A percentile compares a stretch with the other conserved stretches of the same genome.
These are phyloP conservation scores for Lolium perenne DNA, from an alignment of 176 grass and related monocot genomes.

Conservation along the genomic window DNA sequence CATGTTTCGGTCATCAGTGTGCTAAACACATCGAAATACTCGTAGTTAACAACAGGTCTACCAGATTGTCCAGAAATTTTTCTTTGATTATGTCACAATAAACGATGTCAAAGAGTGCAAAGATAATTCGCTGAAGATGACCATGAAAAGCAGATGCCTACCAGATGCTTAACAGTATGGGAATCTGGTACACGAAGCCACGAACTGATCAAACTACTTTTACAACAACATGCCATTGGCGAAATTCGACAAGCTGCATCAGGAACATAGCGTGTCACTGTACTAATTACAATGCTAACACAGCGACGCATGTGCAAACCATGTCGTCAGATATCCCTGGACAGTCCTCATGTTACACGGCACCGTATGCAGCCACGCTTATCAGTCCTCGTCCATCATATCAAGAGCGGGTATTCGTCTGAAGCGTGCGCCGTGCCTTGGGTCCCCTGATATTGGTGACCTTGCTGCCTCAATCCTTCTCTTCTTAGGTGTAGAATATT, in stretches of 20 bases:
- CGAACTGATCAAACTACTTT: neutral
- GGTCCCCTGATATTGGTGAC: constrained; percentile 29
- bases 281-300: neutral
- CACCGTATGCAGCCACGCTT: neutral
- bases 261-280: neutral
- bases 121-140: neutral
- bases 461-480: constrained; percentile 55
- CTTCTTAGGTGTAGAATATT: constrained; percentile 61
- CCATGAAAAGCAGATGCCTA: neutral
- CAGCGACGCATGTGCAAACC: neutral
- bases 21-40: too few relatives aligned
- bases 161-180: neutral
- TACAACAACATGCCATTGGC: constrained; percentile 11
- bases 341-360: constrained; percentile 41
- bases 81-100: neutral
- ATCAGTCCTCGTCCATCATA: constrained; percentile 64
- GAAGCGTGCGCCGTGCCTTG: constrained; percentile 56
- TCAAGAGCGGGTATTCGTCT: constrained; percentile 78
- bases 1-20: too few relatives aligned
- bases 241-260: neutral
- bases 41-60: too few relatives aligned
- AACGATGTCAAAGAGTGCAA: neutral
- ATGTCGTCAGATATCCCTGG: neutral
- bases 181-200: neutral
- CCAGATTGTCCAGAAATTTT: too few relatives aligned